Evolutionary conservation across 2,329 filamentous ascomycete genomes (phyloP).

Genomic region (Stenocarpella maydis): DNA sequence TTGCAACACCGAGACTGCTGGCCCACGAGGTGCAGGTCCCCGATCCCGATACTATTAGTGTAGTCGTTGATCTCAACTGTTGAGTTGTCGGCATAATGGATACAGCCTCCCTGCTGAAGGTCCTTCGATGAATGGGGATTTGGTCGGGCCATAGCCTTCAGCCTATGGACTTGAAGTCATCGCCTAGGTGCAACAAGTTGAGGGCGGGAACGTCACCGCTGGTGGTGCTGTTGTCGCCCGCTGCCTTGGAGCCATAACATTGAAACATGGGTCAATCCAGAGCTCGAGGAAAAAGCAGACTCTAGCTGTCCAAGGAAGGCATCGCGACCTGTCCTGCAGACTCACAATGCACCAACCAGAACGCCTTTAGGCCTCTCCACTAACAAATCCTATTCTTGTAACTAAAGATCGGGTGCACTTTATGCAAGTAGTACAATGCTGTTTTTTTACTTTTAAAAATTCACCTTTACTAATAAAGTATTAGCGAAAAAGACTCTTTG

Average conservation of each 20-base stretch:
- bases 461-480: too few species aligned
- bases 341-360: too few species aligned
- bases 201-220: too few species aligned
- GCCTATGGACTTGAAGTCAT: slow-evolving; percentile 7
- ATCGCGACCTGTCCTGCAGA: too few species aligned
- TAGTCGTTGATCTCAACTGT: background rate
- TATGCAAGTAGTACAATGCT: too few species aligned
- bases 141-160: slow-evolving; percentile 22
- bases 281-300: too few species aligned
- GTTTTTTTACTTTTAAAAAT: too few species aligned
- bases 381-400: too few species aligned
- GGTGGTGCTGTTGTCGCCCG: background rate
- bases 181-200: background rate
- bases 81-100: background rate
- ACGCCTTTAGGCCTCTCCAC: too few species aligned
- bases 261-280: slow-evolving; percentile 37
- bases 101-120: background rate
- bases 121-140: slow-evolving; percentile 5
- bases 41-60: slow-evolving; percentile 16
- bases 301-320: too few species aligned
- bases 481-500: too few species aligned
- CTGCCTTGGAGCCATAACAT: slow-evolving; percentile 10
- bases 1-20: slow-evolving; percentile 28
- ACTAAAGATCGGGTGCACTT: too few species aligned
- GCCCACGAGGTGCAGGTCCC: background rate